These are phyloP conservation scores for Chaetomium sp. DNA, from an alignment of 2,329 filamentous ascomycete species.

Conservation along the genomic window DNA sequence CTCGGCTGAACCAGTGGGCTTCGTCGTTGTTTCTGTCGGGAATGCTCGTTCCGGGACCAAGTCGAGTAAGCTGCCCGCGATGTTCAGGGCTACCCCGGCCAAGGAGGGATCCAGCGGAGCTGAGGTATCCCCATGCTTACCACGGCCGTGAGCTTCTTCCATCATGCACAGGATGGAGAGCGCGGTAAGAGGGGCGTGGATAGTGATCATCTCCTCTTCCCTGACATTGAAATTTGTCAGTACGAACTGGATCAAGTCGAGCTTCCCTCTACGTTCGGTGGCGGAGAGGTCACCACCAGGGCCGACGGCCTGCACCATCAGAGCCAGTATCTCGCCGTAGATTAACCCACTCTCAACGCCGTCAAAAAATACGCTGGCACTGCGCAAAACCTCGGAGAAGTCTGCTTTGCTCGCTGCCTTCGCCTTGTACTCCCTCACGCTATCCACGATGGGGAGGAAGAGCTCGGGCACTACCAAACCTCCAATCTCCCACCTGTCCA, in stretches of 20 bases:
- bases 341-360: slow-evolving; percentile 94
- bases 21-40: slow-evolving; percentile 39
- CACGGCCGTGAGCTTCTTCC: slow-evolving; percentile 52
- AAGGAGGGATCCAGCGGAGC: slow-evolving; percentile 28
- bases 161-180: slow-evolving; percentile 66
- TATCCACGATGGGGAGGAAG: slow-evolving; percentile 83
- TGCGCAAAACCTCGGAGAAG: slow-evolving; percentile 84
- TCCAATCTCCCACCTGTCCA: slow-evolving; percentile 98
- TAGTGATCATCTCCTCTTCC: slow-evolving; percentile 91
- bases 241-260: slow-evolving; percentile 79
- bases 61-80: slow-evolving; percentile 61
- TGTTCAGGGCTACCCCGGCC: slow-evolving; percentile 45
- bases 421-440: slow-evolving; percentile 73
- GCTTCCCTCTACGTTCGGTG: slow-evolving; percentile 59
- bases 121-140: slow-evolving; percentile 27
- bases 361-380: slow-evolving; percentile 95
- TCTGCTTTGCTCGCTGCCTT: slow-evolving; percentile 66
- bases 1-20: slow-evolving; percentile 34
- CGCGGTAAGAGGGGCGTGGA: slow-evolving; percentile 77
- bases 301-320: slow-evolving; percentile 64
- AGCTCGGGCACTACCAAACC: slow-evolving; percentile 84
- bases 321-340: slow-evolving; percentile 76
- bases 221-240: slow-evolving; percentile 86
- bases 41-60: slow-evolving; percentile 68
- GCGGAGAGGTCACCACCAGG: slow-evolving; percentile 47